Evolutionary conservation across 129 eudicot species (phyloP), one percentile per base, ranked within the genome.

Genomic region (Artemisia tridentata): DNA sequence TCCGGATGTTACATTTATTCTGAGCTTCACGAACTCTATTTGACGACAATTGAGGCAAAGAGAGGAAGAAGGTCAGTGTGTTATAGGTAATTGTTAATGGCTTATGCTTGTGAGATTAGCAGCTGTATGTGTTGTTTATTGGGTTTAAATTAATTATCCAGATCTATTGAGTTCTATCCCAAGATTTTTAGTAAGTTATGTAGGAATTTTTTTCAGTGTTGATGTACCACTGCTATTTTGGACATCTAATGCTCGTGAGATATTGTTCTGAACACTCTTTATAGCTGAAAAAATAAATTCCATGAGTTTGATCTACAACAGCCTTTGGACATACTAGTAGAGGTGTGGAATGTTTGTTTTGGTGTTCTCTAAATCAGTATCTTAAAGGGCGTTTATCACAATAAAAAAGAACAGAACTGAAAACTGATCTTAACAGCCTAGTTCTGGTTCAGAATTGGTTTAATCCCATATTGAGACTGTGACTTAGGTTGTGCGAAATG

Each of bases 51-150:
- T 23, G 74, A 38, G 17, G 75, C 65, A 11, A 45, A 65, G 16
- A 62, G 58, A 69, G 20, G 77, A 38, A 69, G 64, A 38, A 60
- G 64, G 60, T 31, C 51, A 53, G 23, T 29, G 29, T 67, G 29
- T 25, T 57, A 11, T 18, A 15, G 62, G 62, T 7, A 34, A 50
- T 61, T 69, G 47, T 69, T 69, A n/a, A 61, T 16, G 77, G 67
- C 53, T 29, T 68, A 61, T 62, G 69, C 34, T 63, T 45, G 57
- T 77, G 81, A 63, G 67, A 62, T 77, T 51, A 53, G 49, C 49
- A 62, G 67, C 12, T 78, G 81, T 77, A 70, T 52, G 1, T 71
- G 62, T 62, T 61, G 71, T 77, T 64, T 71, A 34, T 53, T 68
- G 68, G 46, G 18, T 77, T 71, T 63, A 41, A 63, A 45, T 78